A percentile compares a stretch with the other conserved stretches of the same genome.
Conservation (phyloP, 1,139 yeast species). For the Yamadazyma jaroonii region DNA sequence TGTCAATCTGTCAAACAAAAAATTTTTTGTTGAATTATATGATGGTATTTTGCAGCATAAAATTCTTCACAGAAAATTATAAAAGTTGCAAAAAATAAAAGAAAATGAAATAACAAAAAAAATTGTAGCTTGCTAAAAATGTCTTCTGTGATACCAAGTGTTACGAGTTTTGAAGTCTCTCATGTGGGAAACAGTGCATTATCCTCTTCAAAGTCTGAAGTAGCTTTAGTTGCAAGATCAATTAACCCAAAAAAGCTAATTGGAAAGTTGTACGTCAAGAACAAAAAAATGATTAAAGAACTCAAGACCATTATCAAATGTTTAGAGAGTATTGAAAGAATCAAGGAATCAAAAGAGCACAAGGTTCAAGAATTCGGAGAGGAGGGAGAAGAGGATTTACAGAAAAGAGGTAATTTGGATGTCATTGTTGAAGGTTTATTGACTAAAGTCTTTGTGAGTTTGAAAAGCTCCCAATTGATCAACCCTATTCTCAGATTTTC, state of each 20-base stretch:
- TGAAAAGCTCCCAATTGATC: constrained; percentile 31
- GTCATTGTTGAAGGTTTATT: constrained; percentile 22
- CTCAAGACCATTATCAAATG: constrained; percentile 12
- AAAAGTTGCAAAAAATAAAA: constrained; percentile 1
- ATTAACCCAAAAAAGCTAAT: constrained; percentile 1
- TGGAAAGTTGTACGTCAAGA: constrained; percentile 8
- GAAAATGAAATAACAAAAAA: not conserved
- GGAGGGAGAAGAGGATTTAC: constrained; percentile 4
- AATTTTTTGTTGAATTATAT: not conserved
- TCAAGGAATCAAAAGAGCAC: constrained; percentile 5
- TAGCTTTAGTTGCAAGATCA: too few relatives aligned
- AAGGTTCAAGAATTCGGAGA: constrained; percentile 3
- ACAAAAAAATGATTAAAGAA: constrained; percentile 9
- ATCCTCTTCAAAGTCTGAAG: too few relatives aligned
- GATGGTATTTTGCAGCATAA: not conserved
- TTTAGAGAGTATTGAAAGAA: constrained; percentile 13
- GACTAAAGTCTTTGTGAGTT: constrained; percentile 22
- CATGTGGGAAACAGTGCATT: too few relatives aligned
- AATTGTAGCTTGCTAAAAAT: too few relatives aligned
- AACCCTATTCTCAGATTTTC: constrained; percentile 25
- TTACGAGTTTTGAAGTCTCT: too few relatives aligned
- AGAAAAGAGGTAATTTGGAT: constrained; percentile 9
- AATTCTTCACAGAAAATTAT: not conserved
- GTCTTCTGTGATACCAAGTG: too few relatives aligned
- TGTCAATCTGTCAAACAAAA: not conserved